These are phyloP conservation scores for Blumeriella jaapii DNA, from an alignment of 2,329 filamentous ascomycete species.

Conservation along the genomic window DNA sequence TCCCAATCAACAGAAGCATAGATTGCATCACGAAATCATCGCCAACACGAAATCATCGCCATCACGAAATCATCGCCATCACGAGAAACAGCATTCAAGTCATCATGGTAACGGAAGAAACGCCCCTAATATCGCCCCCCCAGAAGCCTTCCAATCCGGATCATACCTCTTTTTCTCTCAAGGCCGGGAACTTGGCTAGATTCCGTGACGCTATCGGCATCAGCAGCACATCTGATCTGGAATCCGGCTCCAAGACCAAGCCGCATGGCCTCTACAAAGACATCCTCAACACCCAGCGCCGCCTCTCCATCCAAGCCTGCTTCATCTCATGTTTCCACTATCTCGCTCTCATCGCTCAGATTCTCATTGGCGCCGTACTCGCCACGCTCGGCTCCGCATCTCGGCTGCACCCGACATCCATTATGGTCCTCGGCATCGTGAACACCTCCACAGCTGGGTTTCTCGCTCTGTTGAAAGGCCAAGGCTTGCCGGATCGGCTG, in stretches of 20 bases:
- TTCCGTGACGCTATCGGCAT: conserved; percentile 21
- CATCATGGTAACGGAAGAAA: no score
- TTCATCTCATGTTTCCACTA: conserved; percentile 32
- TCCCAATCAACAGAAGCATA: no score
- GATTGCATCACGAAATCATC: no score
- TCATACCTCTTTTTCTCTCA: not conserved
- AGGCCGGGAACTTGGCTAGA: conserved; percentile 13
- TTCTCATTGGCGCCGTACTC: conserved; percentile 36
- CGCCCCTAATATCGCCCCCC: no score
- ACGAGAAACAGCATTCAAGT: no score
- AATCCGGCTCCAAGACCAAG: conserved; percentile 13
- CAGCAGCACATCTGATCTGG: conserved; percentile 14
- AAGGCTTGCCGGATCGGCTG: conserved; percentile 37
- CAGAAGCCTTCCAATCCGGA: no score
- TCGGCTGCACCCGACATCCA: conserved; percentile 37
- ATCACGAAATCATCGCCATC: no score
- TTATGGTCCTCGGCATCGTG: conserved; percentile 47
- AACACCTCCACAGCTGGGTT: conserved; percentile 54
- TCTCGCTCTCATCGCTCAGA: conserved; percentile 33
- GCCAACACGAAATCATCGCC: no score
- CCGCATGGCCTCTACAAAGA: conserved; percentile 29
- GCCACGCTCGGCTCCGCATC: conserved; percentile 36
- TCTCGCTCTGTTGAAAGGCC: conserved; percentile 42
- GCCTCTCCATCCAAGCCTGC: conserved; percentile 27
- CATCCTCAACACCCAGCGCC: conserved; percentile 28